Conservation (phyloP, 805 yeast species). For the Lachancea mirantina region DNA sequence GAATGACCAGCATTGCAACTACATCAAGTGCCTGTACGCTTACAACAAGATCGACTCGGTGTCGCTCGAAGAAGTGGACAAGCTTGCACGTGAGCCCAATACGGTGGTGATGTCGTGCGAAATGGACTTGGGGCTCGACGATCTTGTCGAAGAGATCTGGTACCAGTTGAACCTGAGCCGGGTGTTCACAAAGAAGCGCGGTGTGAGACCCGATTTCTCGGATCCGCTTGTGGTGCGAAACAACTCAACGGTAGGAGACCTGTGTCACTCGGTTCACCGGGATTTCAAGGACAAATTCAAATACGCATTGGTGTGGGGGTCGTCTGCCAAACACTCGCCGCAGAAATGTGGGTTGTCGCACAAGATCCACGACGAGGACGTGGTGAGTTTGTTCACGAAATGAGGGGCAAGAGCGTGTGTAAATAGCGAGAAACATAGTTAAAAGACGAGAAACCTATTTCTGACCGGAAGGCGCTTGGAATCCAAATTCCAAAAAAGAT, state of each 20-base stretch:
- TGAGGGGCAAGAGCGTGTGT: conserved; percentile 29
- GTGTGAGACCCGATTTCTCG: conserved; percentile 66
- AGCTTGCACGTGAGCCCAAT: conserved; percentile 86
- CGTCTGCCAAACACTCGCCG: conserved; percentile 89
- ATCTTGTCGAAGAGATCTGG: conserved; percentile 91
- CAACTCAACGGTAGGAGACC: conserved; percentile 71
- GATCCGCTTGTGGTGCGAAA: conserved; percentile 90
- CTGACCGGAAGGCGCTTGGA: too few species aligned
- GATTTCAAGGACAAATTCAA: conserved; percentile 89
- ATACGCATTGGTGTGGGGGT: conserved; percentile 95
- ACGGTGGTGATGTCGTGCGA: conserved; percentile 94
- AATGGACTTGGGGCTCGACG: conserved; percentile 76
- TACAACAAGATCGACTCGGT: conserved; percentile 95
- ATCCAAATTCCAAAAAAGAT: conserved; percentile 17
- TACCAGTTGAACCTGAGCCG: conserved; percentile 72
- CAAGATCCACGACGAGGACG: conserved; percentile 85
- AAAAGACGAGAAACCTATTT: too few species aligned
- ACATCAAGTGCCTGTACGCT: conserved; percentile 85
- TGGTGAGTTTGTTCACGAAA: conserved; percentile 83
- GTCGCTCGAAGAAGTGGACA: conserved; percentile 86
- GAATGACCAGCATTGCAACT: conserved; percentile 79
- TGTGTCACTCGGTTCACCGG: conserved; percentile 87
- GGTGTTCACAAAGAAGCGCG: conserved; percentile 83
- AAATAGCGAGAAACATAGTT: too few species aligned
- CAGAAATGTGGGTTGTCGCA: conserved; percentile 92